A percentile compares a stretch with the other conserved stretches of the same genome.
These are phyloP conservation scores for Gracilariopsis chorda DNA, from an alignment of 23 red algal genomes.

Conservation along the genomic window DNA sequence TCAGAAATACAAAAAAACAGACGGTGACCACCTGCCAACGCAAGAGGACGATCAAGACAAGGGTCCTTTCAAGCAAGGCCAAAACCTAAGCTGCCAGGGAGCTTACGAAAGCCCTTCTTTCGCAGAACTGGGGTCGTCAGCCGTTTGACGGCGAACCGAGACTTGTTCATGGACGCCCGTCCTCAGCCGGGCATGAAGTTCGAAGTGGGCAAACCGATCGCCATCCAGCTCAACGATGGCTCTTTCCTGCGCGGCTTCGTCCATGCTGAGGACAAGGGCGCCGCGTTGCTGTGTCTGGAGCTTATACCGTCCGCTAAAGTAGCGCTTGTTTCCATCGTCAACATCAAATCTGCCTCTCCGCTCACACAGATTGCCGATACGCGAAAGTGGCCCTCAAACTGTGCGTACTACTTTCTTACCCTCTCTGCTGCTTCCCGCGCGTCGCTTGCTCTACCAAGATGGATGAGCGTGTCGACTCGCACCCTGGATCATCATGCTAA, in stretches of 20 bases:
- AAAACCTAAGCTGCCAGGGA: too few species aligned
- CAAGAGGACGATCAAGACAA: too few species aligned
- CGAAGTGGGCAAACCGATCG: slow-evolving; percentile 36
- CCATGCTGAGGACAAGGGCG: slow-evolving; percentile 42
- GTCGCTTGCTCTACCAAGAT: background rate
- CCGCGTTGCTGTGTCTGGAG: slow-evolving; percentile 44
- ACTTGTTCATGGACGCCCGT: slow-evolving; percentile 17
- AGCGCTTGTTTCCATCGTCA: slow-evolving; percentile 23
- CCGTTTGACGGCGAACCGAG: too few species aligned
- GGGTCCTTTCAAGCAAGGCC: too few species aligned
- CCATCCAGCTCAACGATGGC: slow-evolving; percentile 42
- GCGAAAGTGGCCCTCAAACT: slow-evolving; percentile 41
- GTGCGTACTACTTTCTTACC: slow-evolving; percentile 8
- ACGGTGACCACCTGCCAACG: too few species aligned
- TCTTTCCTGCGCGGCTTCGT: slow-evolving; percentile 31
- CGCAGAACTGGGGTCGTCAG: too few species aligned
- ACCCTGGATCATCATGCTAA: too few species aligned
- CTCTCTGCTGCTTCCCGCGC: background rate
- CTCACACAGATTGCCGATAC: background rate
- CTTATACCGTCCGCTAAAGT: slow-evolving; percentile 57
- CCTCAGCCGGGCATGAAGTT: background rate
- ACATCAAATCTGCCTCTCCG: slow-evolving; percentile 34
- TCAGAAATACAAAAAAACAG: too few species aligned
- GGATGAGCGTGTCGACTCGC: too few species aligned
- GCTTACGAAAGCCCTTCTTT: too few species aligned